Evolutionary conservation across 768 basidiomycete genomes (phyloP), one percentile per base, ranked within the genome.

Genomic region (Auricularia auricula-judae): DNA sequence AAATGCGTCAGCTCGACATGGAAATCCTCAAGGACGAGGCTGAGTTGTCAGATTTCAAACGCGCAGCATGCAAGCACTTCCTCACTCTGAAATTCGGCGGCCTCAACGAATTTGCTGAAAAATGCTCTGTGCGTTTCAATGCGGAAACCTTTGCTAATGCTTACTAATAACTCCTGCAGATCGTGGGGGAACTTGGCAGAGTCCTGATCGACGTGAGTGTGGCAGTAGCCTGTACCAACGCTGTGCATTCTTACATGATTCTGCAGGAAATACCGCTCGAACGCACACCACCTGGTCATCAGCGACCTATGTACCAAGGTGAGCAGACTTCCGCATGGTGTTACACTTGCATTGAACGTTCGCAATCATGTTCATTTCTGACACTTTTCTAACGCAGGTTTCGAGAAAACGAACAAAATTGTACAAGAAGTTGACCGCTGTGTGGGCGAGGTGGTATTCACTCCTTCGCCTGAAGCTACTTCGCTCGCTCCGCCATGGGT

Each of bases 81-180:
- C 84, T 96, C 83, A 83, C 84, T 1, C 75, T 91, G 69, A 95
- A 96, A 76, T 94, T 95, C 71, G 92, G 91, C 29, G 93, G 91
- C 4, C 74, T 96, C 54, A 74, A 86, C 56, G 94, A 97, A 73
- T 86, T 84, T 64, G 88, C 87, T 63, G 89, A 94, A 76, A 95
- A 91, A 75, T 88, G 91, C 64, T 76, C 74, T 14, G 79, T 81
- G 61, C 64, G 78, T 73, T 2, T 33, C 12, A 47, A 21, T 14
- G 3, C n/a, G 2, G 64, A 14, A 47, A 42, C 29, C n/a, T 5
- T 8, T 11, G 51, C 36, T 29, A 29, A 29, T 29, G 14, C 34
- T 42, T 43, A 23, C 44, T 33, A 62, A 77, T 73, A 14, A 1
- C 65, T 8, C 4, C 42, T 29, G 23, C 63, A 82, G 76, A 79